Conservation (phyloP, 805 yeast species). For the Candida patagonica region DNA sequence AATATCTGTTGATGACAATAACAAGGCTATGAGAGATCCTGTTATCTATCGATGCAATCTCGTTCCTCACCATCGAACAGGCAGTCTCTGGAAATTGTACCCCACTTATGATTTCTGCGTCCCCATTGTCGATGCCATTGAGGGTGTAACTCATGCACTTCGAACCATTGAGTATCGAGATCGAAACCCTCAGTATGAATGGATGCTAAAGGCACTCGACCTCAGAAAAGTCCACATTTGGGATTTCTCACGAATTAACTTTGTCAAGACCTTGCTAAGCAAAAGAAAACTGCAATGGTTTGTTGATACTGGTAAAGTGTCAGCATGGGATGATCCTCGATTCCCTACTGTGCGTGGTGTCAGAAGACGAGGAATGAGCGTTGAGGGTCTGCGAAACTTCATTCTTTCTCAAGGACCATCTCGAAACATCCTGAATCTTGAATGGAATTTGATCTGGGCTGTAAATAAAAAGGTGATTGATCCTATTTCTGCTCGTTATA, state of each 20-base stretch:
- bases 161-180: slow-evolving; percentile 98
- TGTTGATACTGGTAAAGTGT: slow-evolving; percentile 81
- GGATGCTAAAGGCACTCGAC: slow-evolving; percentile 77
- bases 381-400: slow-evolving; percentile 92
- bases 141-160: slow-evolving; percentile 96
- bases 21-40: slow-evolving; percentile 96
- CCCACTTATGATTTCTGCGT: slow-evolving; percentile 99
- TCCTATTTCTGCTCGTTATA: slow-evolving; percentile 93
- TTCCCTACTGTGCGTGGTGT: slow-evolving; percentile 99
- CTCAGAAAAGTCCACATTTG: slow-evolving; percentile 92
- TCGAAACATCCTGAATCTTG: slow-evolving; percentile 89
- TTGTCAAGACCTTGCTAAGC: slow-evolving; percentile 87
- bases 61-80: slow-evolving; percentile 97
- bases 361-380: slow-evolving; percentile 99
- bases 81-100: slow-evolving; percentile 85
- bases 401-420: slow-evolving; percentile 97
- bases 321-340: slow-evolving; percentile 98
- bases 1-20: slow-evolving; percentile 81
- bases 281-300: slow-evolving; percentile 99
- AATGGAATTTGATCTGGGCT: slow-evolving; percentile 98
- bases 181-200: slow-evolving; percentile 95
- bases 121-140: slow-evolving; percentile 89
- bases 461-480: slow-evolving; percentile 94
- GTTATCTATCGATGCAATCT: slow-evolving; percentile 95
- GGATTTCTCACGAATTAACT: slow-evolving; percentile 97